phyloP scores from a whole-genome alignment of 1,139 yeast genomes.

The Yamadazyma sp. region DNA sequence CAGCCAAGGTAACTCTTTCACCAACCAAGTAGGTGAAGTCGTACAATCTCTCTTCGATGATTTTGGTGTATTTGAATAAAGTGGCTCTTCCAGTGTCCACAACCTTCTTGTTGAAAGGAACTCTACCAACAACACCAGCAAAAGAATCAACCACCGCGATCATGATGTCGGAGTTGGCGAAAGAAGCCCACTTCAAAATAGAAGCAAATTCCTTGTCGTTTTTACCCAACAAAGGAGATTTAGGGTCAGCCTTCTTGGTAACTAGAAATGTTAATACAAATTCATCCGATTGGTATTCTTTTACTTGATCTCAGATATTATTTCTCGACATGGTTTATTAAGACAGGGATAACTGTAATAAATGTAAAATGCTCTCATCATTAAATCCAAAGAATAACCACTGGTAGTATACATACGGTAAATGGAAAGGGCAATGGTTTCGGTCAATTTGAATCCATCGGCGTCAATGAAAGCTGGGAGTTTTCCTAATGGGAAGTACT shows the following conservation, averaged over 20 bases:
- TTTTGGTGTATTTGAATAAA: constrained; percentile 38
- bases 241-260: constrained; percentile 27
- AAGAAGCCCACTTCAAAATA: constrained; percentile 80
- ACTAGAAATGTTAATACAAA: constrained; percentile 21
- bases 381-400: constrained; percentile 13
- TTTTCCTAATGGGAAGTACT: constrained; percentile 68
- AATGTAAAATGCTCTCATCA: constrained; percentile 57
- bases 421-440: constrained; percentile 69
- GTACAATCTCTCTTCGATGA: constrained; percentile 65
- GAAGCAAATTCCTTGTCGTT: constrained; percentile 66
- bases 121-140: constrained; percentile 34
- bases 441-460: constrained; percentile 77
- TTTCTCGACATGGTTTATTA: constrained; percentile 76
- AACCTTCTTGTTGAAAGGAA: constrained; percentile 75
- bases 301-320: constrained; percentile 39
- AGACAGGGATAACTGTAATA: constrained; percentile 92
- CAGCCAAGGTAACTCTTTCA: constrained; percentile 87
- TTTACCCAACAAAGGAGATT: constrained; percentile 54
- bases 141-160: constrained; percentile 34
- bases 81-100: constrained; percentile 55
- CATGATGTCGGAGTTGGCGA: constrained; percentile 70
- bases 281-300: neutral
- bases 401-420: constrained; percentile 34
- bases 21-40: constrained; percentile 87
- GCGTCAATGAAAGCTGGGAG: constrained; percentile 80